A percentile compares a stretch with the other conserved stretches of the same genome.
phyloP scores from a whole-genome alignment of 306 rosid genomes.

The Quercus cerris region DNA sequence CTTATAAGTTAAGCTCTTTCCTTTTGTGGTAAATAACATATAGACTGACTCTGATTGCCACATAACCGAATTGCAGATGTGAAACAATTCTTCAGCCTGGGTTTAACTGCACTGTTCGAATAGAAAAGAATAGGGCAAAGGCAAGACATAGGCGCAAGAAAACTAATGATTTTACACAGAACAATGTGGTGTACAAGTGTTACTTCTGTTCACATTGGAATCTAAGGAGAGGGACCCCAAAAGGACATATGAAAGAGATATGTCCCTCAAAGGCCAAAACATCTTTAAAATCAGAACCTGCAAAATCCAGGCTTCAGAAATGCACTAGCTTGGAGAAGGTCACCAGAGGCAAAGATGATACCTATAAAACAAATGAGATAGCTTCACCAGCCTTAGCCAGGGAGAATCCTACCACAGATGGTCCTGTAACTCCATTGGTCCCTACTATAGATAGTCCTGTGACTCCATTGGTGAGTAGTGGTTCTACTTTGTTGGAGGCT shows the following conservation, averaged over 20 bases:
- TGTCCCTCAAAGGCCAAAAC: conserved; percentile 35
- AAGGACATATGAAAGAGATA: conserved; percentile 50
- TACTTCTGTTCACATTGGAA: conserved; percentile 61
- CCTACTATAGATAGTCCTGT: not conserved
- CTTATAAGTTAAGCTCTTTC: no score
- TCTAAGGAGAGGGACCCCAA: conserved; percentile 57
- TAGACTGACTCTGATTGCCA: not conserved
- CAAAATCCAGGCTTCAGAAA: not conserved
- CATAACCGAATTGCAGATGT: conserved; percentile 48
- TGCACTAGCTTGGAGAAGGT: conserved; percentile 24
- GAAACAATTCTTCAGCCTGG: conserved; percentile 48
- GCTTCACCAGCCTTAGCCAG: conserved; percentile 6
- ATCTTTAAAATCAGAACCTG: conserved; percentile 21
- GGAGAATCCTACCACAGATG: not conserved
- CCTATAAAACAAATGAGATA: conserved; percentile 14
- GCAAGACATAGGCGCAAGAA: no score
- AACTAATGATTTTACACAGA: conserved; percentile 28
- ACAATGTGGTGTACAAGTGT: conserved; percentile 59
- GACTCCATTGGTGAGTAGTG: not conserved
- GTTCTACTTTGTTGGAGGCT: conserved; percentile 21
- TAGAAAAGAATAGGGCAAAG: conserved; percentile 52
- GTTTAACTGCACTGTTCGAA: conserved; percentile 20
- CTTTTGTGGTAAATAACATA: not conserved
- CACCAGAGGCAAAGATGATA: conserved; percentile 13
- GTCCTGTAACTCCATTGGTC: conserved; percentile 29